Percentiles rank a stretch among this genome's conserved stretches.
phyloP scores from a whole-genome alignment of 192 early-diverging fungal species.

The Coemansia sp. region DNA sequence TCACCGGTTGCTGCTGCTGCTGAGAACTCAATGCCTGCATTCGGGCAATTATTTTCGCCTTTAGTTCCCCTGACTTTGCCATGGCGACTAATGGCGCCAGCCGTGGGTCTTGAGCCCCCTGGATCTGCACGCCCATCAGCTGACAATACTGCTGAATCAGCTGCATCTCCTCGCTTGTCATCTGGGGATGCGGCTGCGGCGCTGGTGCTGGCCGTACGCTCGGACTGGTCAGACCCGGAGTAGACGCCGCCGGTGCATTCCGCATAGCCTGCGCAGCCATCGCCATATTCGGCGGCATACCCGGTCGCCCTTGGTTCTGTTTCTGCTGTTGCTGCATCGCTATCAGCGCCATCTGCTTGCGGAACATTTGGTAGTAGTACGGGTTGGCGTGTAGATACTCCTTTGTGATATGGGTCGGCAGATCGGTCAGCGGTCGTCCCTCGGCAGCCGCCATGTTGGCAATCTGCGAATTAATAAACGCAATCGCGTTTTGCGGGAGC shows the following conservation, averaged over 20 bases:
- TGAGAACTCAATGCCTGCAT: constrained; percentile 13
- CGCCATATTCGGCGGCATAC: constrained; percentile 17
- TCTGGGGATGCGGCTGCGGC: constrained; percentile 7
- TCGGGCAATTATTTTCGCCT: constrained; percentile 10
- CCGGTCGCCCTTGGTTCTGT: constrained; percentile 26
- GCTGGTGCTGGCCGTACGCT: constrained; percentile 9
- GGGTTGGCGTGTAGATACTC: constrained; percentile 46
- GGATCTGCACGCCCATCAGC: constrained; percentile 13
- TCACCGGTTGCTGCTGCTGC: constrained; percentile 15
- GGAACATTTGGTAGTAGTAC: constrained; percentile 23
- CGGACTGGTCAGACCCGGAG: constrained; percentile 16
- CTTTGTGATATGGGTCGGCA: constrained; percentile 35
- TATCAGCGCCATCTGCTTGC: constrained; percentile 15
- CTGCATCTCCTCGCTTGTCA: constrained; percentile 30
- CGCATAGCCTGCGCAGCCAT: constrained; percentile 24
- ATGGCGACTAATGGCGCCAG: constrained; percentile 16
- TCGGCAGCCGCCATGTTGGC: constrained; percentile 11
- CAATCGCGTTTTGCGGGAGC: constrained; percentile 12
- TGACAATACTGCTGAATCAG: constrained; percentile 32
- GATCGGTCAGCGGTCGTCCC: constrained; percentile 13
- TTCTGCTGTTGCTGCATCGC: constrained; percentile 15
- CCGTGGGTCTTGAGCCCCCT: constrained; percentile 21
- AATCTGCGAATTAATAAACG: constrained; percentile 20
- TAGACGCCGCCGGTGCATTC: background rate
- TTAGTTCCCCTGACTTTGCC: constrained; percentile 38